These are phyloP conservation scores for Buddleja alternifolia DNA, from an alignment of 257 asterid genomes.

Conservation along the genomic window DNA sequence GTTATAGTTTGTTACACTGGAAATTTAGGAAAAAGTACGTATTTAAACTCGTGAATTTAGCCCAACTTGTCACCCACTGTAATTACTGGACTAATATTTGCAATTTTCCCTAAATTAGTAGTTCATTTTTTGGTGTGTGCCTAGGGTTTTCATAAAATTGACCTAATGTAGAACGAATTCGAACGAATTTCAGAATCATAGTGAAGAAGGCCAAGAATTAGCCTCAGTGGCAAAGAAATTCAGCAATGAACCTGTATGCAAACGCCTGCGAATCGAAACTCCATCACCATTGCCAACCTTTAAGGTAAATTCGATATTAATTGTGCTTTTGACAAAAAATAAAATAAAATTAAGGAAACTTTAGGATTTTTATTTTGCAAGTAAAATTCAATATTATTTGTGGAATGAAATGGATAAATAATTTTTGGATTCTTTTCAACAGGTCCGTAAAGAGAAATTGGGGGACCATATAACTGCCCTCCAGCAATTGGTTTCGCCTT, in stretches of 20 bases:
- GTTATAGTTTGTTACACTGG: no score
- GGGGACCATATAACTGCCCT: slow-evolving; percentile 68
- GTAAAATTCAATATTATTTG: not conserved
- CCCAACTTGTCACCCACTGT: no score
- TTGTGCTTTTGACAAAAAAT: slow-evolving; percentile 22
- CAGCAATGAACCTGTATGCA: slow-evolving; percentile 42
- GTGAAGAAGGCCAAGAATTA: slow-evolving; percentile 30
- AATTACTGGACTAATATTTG: no score
- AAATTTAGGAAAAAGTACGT: no score
- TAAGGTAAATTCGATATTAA: slow-evolving; percentile 50
- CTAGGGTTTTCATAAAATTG: slow-evolving; percentile 13
- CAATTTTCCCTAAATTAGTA: not conserved
- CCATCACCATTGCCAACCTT: slow-evolving; percentile 81
- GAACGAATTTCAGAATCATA: slow-evolving; percentile 36
- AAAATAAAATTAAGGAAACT: slow-evolving; percentile 12
- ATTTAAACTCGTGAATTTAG: no score
- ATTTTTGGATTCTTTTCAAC: slow-evolving; percentile 9
- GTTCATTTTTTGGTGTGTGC: not conserved
- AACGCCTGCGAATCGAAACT: slow-evolving; percentile 65
- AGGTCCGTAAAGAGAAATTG: slow-evolving; percentile 63
- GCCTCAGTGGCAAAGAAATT: slow-evolving; percentile 37
- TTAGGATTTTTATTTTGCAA: not conserved
- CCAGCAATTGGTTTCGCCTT: slow-evolving; percentile 63
- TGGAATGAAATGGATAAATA: slow-evolving; percentile 12
- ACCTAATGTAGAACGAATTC: not conserved